A percentile compares a stretch with the other conserved stretches of the same genome.
phyloP scores from a whole-genome alignment of 768 basidiomycete genomes.

The Agaricus blazei region DNA sequence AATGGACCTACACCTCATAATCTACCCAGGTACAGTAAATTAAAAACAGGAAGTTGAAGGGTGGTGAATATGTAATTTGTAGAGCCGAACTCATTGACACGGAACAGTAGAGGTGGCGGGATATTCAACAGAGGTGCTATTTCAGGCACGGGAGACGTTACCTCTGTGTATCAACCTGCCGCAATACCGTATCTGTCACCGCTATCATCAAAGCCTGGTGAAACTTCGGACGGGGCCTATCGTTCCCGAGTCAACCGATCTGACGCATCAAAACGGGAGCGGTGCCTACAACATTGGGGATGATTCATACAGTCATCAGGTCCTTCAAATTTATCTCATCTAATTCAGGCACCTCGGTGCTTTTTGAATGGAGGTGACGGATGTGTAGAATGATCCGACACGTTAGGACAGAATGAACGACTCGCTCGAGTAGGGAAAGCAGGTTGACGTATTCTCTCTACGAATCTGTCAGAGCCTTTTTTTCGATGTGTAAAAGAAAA shows the following conservation, averaged over 20 bases:
- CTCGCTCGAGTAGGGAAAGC: slow-evolving; percentile 4
- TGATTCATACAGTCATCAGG: background rate
- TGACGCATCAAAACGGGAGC: background rate
- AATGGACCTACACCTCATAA: background rate
- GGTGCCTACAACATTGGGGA: background rate
- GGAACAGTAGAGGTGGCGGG: background rate
- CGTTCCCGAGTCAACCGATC: too few relatives aligned
- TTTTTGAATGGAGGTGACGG: background rate
- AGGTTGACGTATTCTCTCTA: slow-evolving; percentile 2
- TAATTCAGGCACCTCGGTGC: background rate
- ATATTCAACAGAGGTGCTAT: too few relatives aligned
- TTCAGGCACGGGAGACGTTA: too few relatives aligned
- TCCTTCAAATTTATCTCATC: slow-evolving; percentile 4
- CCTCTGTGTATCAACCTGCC: too few relatives aligned
- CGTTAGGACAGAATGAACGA: slow-evolving; percentile 4
- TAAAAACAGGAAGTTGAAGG: too few relatives aligned
- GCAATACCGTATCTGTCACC: too few relatives aligned
- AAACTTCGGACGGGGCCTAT: too few relatives aligned
- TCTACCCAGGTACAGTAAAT: too few relatives aligned
- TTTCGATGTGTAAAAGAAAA: background rate
- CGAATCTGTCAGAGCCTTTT: background rate
- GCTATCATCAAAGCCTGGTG: too few relatives aligned
- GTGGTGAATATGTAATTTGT: too few relatives aligned
- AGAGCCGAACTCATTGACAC: background rate
- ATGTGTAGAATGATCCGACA: slow-evolving; percentile 7